phyloP scores from a whole-genome alignment of 2,329 filamentous ascomycete species.

The Stromatinia cepivora region DNA sequence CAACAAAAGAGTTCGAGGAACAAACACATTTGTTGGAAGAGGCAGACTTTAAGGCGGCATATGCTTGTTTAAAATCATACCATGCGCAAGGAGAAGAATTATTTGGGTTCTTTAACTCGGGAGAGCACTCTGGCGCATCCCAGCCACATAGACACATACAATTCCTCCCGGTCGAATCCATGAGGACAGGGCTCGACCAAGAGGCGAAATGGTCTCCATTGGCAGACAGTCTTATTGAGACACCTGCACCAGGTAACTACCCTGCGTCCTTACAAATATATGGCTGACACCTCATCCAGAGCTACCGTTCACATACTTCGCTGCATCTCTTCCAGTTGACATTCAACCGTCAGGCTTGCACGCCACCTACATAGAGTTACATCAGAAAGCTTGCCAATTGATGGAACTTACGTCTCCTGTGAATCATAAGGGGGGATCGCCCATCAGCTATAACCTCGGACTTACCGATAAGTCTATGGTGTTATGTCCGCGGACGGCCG shows the following conservation, averaged over 20 bases:
- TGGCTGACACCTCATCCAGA: constrained; percentile 23
- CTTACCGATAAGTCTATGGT: constrained; percentile 56
- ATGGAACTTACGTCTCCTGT: not conserved
- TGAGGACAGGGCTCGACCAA: constrained; percentile 52
- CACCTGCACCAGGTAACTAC: constrained; percentile 27
- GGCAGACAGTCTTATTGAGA: constrained; percentile 44
- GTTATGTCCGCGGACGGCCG: constrained; percentile 54
- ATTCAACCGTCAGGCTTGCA: constrained; percentile 32
- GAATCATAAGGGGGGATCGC: constrained; percentile 37
- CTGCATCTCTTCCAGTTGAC: constrained; percentile 28
- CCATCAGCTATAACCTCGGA: constrained; percentile 65
- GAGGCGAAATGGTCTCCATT: constrained; percentile 52
- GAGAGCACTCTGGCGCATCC: constrained; percentile 66
- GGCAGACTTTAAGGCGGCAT: constrained; percentile 60
- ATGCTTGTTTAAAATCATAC: constrained; percentile 58
- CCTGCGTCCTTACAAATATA: too few relatives aligned
- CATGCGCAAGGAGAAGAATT: constrained; percentile 46
- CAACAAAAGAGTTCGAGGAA: constrained; percentile 61
- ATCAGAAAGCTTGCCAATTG: constrained; percentile 32
- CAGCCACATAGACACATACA: constrained; percentile 73
- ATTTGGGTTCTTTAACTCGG: constrained; percentile 56
- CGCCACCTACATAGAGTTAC: constrained; percentile 33
- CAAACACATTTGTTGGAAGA: constrained; percentile 64
- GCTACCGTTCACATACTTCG: constrained; percentile 40
- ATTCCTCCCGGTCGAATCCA: constrained; percentile 64